Evolutionary conservation across 768 basidiomycete species (phyloP).

Genomic region (Serendipita indica): DNA sequence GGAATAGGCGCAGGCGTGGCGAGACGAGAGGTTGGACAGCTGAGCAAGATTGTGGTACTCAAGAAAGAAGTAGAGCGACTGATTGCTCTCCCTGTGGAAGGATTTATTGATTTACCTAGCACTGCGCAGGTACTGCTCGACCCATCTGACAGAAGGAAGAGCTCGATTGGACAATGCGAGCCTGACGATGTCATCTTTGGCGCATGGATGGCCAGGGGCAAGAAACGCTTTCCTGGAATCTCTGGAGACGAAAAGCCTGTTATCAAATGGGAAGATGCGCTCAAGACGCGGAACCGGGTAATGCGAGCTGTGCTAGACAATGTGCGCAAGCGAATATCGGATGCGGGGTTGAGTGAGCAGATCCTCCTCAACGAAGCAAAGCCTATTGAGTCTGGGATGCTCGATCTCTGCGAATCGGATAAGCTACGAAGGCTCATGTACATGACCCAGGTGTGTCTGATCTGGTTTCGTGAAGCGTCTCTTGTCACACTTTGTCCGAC

Average conservation of each 20-base stretch:
- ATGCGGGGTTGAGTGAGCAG: slow-evolving; percentile 14
- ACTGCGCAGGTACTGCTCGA: slow-evolving; percentile 24
- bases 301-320: slow-evolving; percentile 25
- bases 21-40: slow-evolving; percentile 27
- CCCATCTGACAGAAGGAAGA: slow-evolving; percentile 11
- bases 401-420: slow-evolving; percentile 31
- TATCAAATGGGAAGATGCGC: background rate
- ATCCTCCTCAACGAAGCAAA: slow-evolving; percentile 33
- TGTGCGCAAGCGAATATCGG: slow-evolving; percentile 22
- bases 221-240: slow-evolving; percentile 17
- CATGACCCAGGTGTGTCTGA: slow-evolving; percentile 33
- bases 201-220: slow-evolving; percentile 18
- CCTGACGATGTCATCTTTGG: slow-evolving; percentile 29
- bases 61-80: slow-evolving; percentile 33
- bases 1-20: slow-evolving; percentile 12
- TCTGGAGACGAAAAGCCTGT: slow-evolving; percentile 15
- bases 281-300: slow-evolving; percentile 22
- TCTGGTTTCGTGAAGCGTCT: background rate
- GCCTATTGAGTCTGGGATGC: slow-evolving; percentile 27
- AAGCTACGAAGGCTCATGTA: slow-evolving; percentile 37
- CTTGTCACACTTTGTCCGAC: too few relatives aligned
- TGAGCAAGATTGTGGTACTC: slow-evolving; percentile 31
- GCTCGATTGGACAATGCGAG: slow-evolving; percentile 20
- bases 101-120: slow-evolving; percentile 34
- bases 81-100: slow-evolving; percentile 33